Evolutionary conservation across 2,329 filamentous ascomycete genomes (phyloP).

Genomic region (Exophiala xenobiotica): DNA sequence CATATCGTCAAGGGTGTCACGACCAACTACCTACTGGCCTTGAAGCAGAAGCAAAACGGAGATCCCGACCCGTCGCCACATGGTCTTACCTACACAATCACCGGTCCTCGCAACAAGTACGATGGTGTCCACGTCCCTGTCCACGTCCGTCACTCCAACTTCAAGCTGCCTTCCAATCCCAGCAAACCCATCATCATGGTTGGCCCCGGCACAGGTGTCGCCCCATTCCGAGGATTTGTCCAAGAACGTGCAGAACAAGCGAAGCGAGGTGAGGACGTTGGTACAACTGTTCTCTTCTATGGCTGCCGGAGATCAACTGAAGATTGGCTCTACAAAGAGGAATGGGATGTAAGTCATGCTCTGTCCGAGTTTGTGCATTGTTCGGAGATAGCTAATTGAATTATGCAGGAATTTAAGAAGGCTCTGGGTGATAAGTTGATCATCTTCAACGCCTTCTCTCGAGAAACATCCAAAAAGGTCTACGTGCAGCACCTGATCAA

Average conservation of each 20-base stretch:
- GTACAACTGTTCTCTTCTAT: constrained; percentile 88
- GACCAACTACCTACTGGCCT: constrained; percentile 90
- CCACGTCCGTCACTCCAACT: constrained; percentile 96
- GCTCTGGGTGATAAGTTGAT: constrained; percentile 85
- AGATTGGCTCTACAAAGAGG: constrained; percentile 87
- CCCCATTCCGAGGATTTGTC: constrained; percentile 91
- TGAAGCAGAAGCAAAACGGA: constrained; percentile 95
- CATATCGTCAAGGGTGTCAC: constrained; percentile 89
- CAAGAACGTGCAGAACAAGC: constrained; percentile 88
- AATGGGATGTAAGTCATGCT: constrained; percentile 78
- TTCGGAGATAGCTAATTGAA: constrained; percentile 21
- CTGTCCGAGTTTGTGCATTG: constrained; percentile 1
- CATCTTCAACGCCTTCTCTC: constrained; percentile 92
- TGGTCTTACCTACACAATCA: constrained; percentile 81
- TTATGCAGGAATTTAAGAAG: constrained; percentile 71
- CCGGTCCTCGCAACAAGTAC: constrained; percentile 92
- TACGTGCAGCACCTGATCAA: constrained; percentile 94
- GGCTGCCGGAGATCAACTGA: constrained; percentile 85
- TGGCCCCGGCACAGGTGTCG: constrained; percentile 92
- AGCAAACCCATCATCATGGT: constrained; percentile 94
- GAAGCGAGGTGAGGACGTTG: constrained; percentile 75
- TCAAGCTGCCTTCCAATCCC: constrained; percentile 95
- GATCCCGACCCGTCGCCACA: constrained; percentile 79
- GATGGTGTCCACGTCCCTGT: constrained; percentile 93
- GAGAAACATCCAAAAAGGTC: constrained; percentile 81